Evolutionary conservation across 108 stramenopile genomes (phyloP), one percentile per base, ranked within the genome.

Genomic region (Fragilaria crotonensis): DNA sequence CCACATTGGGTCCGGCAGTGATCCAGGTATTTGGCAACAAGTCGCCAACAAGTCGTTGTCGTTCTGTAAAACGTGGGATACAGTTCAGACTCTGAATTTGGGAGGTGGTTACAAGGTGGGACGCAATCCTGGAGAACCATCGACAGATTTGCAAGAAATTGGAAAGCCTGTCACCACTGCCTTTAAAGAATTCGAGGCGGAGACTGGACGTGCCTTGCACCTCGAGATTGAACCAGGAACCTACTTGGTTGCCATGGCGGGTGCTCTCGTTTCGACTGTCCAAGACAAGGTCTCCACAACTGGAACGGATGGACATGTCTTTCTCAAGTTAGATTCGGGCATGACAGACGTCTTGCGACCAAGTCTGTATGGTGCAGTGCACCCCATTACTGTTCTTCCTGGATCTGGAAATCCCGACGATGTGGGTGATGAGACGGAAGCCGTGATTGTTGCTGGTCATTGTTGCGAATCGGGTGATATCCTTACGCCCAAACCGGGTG

Each of bases 21-120:
- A 98, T 70, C 95, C 98, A 11, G 85, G 65, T 20, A 87, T 98
- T 68, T 98, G 98, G 96, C 92, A 96, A 55, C 79, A 80, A 57
- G 96, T 96, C 19, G 84, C 92, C 23, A 66, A 58, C 45, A 83
- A 94, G 56, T 95, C 93, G 21, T 64, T 98, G 31, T 86, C 83
- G 21, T 93, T 98, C 47, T 92, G 93, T 64, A 64, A 78, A 60
- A 57, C 76, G 30, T 97, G 93, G 71, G 77, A 84, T n/a, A 76
- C 83, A 20, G 94, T 96, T 5, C 78, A 70, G 32, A 68, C 90
- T 5, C 52, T 93, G 62, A 97, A 98, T 59, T 72, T 98, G 31
- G 98, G 98, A 19, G 98, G 98, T 14, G 98, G 98, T 49, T 98
- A 96, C 95, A 98, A 98, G 78, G 98, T 98, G 0, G 98, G 94